Evolutionary conservation across 2,329 filamentous ascomycete species (phyloP), one percentile per base, ranked within the genome.

Genomic region (Emmonsiellopsis sp.): DNA sequence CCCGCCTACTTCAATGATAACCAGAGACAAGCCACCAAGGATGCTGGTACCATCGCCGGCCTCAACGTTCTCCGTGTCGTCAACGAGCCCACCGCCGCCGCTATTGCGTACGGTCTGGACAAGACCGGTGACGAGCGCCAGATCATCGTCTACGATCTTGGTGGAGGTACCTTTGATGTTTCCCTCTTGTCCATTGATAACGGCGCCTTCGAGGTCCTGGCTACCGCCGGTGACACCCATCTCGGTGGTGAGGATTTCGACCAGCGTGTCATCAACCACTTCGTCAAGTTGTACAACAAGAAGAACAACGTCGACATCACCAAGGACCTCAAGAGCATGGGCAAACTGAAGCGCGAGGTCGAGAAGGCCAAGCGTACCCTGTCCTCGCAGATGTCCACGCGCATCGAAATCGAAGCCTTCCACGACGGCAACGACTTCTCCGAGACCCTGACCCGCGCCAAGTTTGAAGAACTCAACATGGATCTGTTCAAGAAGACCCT

Each of bases 291-390:
- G 65, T 97, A 95, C 85, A 97, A 97, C 86, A 96, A 96, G 86
- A 93, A 96, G 83, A 82, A 96, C 80, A 77, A 75, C 64, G 89
- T 94, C 62, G 90, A 98, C 65, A 83, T 97, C 70, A 87, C 85
- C 77, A 94, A 94, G 81, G 90, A 97, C 70, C 77, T 86, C 61
- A 96, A 96, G 87, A 86, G 92, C 62, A 97, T 97, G 91, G 89
- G 91, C 78, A 98, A 97, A 80, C 84, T 98, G 65, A 97, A 97
- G 88, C 91, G 93, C 66, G 93, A 97, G 76, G 92, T 93, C 64
- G 93, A 98, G 77, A 96, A 96, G 85, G 93, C 93, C 77, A 98
- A 98, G 87, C 88, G 93, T 69, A 94, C 91, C 64, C 85, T 98
- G 54, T 95, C 88, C 68, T 93, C 88, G 62, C 89, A 94, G 78